Base-by-base conservation (phyloP, 1,284 basidiomycete genomes). In the Naganishia cerealis region DNA sequence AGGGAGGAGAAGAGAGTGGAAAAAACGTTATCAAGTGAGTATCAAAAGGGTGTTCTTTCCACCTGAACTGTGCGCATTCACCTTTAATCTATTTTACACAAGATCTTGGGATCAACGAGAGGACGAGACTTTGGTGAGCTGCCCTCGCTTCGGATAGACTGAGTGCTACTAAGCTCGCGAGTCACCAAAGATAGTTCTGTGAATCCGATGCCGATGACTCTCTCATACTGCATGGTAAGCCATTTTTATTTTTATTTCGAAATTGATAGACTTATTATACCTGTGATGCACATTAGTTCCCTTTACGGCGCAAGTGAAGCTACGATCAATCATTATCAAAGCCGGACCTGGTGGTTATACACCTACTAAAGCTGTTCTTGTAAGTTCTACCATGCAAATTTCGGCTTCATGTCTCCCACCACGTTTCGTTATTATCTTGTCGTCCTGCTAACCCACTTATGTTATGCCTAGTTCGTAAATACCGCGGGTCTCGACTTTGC, bases 191-290 rank as follows among this genome's bases (percentile, higher is more conserved):
- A 55, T 48, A 75, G 74, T 74, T 67, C 67, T 72, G 73, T 67
- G 78, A 81, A 72, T 77, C 76, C 21, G 80, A 81, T n/a, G 72
- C 75, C 26, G 80, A 81, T 69, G 80, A 80, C 62, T 76, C 76
- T 1, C 67, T 81, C 57, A 77, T 81, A 62, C 71, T 81, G 40
- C 75, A 76, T 50, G 79, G 79, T 79, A 48, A 71, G 78, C 57
- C 10, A 8, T 4, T 6, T 26, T 24, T 55, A n/a, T n/a, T n/a
- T n/a, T n/a, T n/a, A n/a, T 16, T 9, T 56, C 13, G 33, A 38
- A 52, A 26, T 24, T 61, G 46, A 24, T 43, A 50, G 15, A 29
- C 9, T 26, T 12, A 42, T 40, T 26, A 26, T 16, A 46, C 16
- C 5, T 4, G 1, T 9, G 5, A 40, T 39, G 15, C 18, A 18